Evolutionary conservation across 495 filamentous ascomycete species (phyloP), one percentile per base, ranked within the genome.

Genomic region (Aspergillus diversus): DNA sequence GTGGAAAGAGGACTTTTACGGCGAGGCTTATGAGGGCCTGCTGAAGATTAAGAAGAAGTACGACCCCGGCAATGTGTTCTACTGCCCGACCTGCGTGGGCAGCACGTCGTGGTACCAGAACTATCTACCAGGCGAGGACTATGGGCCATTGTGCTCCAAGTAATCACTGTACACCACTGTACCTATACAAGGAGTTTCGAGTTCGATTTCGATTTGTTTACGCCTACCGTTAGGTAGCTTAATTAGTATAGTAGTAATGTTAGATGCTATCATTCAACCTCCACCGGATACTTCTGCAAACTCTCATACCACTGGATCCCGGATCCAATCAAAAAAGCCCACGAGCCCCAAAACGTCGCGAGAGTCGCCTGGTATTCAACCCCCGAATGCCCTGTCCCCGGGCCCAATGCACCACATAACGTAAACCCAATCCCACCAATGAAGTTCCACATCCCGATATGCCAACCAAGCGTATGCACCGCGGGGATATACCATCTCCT

Each of bases 291-390:
- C 68, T 88, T 90, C 43, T 81, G 73, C 63, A 89, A 62, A 70
- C 81, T 83, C 67, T 89, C 87, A 69, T 85, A 90, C 84, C 84
- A 87, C 76, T 90, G 88, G 31, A 89, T 77, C 7, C 71, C 71
- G 62, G 84, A 87, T 0, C 86, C 87, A 48, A 89, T 83, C 70
- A 91, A 75, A 63, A 90, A 91, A 32, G 87, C 86, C 86, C 86
- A 90, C 5, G 80, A 84, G 0, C 88, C 89, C 80, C 88, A 87
- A 64, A 91, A 90, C 0, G 88, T 90, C 37, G 84, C 80, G 55
- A 87, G 69, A 8, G 71, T 75, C 7, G 82, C 72, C 63, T 89
- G 82, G 64, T 89, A 90, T 50, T 81, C 75, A 13, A 82, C 76
- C 49, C 83, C 80, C n/a, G 78, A 78, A 8, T 75, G 69, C 15